Evolutionary conservation across 441 rosid species (phyloP).

Genomic region (Croton laevigatus): DNA sequence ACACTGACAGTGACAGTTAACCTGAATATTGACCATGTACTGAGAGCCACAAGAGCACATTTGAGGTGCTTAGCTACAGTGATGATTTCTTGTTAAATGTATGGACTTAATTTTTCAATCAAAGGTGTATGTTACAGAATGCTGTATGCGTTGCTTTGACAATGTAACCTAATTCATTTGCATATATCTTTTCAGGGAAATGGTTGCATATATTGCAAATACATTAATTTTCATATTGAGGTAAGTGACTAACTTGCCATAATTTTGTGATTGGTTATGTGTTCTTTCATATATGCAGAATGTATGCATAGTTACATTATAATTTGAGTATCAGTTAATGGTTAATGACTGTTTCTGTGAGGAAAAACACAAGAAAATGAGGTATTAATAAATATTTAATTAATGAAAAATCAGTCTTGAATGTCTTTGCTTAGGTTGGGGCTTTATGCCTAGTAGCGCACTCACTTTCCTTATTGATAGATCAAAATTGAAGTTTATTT

Average conservation of each 20-base stretch:
- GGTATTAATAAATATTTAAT: conserved; percentile 10
- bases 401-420: neutral
- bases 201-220: conserved; percentile 94
- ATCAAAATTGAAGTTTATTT: neutral
- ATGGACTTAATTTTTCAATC: neutral
- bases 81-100: neutral
- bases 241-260: conserved; percentile 33
- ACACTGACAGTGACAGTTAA: neutral
- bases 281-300: neutral
- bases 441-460: neutral
- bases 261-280: neutral
- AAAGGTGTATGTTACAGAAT: neutral
- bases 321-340: neutral
- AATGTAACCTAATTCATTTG: conserved; percentile 11
- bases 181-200: conserved; percentile 58
- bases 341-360: neutral
- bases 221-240: conserved; percentile 87
- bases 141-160: too few species aligned
- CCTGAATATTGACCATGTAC: neutral
- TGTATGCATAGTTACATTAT: neutral
- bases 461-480: neutral
- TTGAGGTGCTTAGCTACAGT: neutral
- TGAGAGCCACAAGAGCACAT: neutral
- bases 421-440: neutral
- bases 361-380: neutral